phyloP scores from a whole-genome alignment of 169 alveolate species.

The Plasmodium chabaudi region DNA sequence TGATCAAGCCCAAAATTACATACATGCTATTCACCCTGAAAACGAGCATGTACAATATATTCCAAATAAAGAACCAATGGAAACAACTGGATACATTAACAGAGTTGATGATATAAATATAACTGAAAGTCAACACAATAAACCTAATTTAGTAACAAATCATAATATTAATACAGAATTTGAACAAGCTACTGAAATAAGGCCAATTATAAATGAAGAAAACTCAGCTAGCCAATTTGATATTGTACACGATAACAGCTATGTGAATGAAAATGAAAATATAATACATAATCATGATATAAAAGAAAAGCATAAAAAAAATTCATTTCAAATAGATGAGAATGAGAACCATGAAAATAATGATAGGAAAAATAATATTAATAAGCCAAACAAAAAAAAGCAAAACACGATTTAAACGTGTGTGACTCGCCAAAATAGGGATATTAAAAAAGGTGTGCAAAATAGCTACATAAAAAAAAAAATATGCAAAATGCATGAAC shows the following conservation, averaged over 20 bases:
- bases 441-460: background rate
- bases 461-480: background rate
- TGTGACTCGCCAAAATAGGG: background rate
- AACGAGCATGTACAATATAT: background rate
- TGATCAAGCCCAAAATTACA: background rate
- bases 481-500: slow-evolving; percentile 1
- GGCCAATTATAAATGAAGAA: slow-evolving; percentile 55
- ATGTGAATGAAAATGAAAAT: slow-evolving; percentile 12
- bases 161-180: slow-evolving; percentile 12
- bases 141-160: slow-evolving; percentile 37
- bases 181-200: slow-evolving; percentile 43
- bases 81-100: background rate
- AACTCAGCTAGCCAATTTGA: background rate
- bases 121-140: slow-evolving; percentile 2
- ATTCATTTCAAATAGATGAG: slow-evolving; percentile 27
- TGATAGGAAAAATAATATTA: slow-evolving; percentile 21
- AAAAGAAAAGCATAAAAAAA: slow-evolving; percentile 25
- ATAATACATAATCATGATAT: slow-evolving; percentile 33
- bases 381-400: slow-evolving; percentile 42
- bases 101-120: background rate
- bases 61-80: background rate
- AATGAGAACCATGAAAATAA: background rate
- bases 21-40: background rate
- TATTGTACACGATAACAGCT: background rate
- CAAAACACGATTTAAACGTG: slow-evolving; percentile 47